Evolutionary conservation across 805 yeast genomes (phyloP), one percentile per base, ranked within the genome.

Genomic region (Ogataea pignaliae): DNA sequence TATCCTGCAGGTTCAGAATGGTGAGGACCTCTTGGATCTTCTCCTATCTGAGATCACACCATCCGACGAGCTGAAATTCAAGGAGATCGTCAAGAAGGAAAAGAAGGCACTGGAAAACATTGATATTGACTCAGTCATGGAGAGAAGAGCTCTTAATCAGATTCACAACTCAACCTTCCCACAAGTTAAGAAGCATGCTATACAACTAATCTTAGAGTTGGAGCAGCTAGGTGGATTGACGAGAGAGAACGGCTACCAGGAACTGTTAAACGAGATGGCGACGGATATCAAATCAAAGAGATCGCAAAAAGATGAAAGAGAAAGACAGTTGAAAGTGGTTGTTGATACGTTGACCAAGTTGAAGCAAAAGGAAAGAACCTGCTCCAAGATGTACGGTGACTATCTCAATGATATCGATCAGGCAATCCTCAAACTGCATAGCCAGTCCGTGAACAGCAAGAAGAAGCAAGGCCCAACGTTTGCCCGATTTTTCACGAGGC

Each of bases 1-100:
- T 57, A 79, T 91, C 56, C 79, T 90, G 49, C 81, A 89, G 51
- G 86, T 93, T 6, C 97, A 93, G 68, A 82, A 80, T 50, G 71
- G 91, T 37, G 74, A 83, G 43, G 91, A 85, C 40, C 65, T 88
- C 42, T 48, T 63, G 26, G 67, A 60, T 37, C 29, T 61, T 13
- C 63, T 88, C 40, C 72, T 85, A 10, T 76, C 82, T 3, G 85
- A 84, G 3, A 87, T 86, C 29, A 69, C 72, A 32, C 77, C 82
- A 0, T 72, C 70, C 14, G 91, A 91, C 59, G 99, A 93, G 60
- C 63, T 69, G 6, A 70, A 64, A 41, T 89, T 85, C 63, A 68
- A 69, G 42, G 69, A 72, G 13, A 71, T 89, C 10, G 67, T 87
- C 5, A 60, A 62, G 10, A 63, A 64, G 16, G 89, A 81, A 50